These are phyloP conservation scores for Pseudocercospora musae DNA, from an alignment of 2,329 filamentous ascomycete species.

Conservation along the genomic window DNA sequence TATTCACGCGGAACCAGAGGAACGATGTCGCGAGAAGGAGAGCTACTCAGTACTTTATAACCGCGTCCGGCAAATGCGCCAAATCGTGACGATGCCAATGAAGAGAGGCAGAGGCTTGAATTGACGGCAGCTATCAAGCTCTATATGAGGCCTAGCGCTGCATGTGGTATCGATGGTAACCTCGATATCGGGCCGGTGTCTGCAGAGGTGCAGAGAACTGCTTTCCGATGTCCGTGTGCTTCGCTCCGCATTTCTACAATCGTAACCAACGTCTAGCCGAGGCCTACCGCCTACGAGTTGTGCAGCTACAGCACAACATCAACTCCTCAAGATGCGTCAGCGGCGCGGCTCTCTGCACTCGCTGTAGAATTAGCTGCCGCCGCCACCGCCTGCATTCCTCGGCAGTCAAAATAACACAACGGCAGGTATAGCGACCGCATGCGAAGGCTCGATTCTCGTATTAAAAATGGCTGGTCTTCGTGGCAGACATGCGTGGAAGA, in stretches of 20 bases:
- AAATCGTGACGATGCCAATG: neutral
- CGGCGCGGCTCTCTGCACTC: too few relatives aligned
- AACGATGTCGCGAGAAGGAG: neutral
- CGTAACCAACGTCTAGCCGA: neutral
- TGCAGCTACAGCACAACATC: too few relatives aligned
- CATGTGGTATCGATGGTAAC: neutral
- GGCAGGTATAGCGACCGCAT: too few relatives aligned
- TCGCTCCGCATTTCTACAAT: neutral
- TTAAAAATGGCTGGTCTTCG: too few relatives aligned
- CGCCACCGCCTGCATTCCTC: too few relatives aligned
- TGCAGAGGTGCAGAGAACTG: neutral
- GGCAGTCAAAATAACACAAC: too few relatives aligned
- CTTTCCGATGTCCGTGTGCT: neutral
- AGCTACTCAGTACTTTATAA: neutral
- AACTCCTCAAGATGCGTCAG: too few relatives aligned
- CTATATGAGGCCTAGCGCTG: neutral
- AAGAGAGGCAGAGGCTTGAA: neutral
- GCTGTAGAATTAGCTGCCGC: too few relatives aligned
- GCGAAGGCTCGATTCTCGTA: too few relatives aligned
- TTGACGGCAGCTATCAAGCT: neutral
- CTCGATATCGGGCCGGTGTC: neutral
- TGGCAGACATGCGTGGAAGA: too few relatives aligned
- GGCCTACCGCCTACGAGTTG: too few relatives aligned
- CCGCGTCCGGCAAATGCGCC: neutral
- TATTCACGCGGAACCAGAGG: neutral